Percentiles rank a stretch among this genome's conserved stretches.
Conservation (phyloP, 2,329 filamentous ascomycete genomes). For the Penicillium sp. region DNA sequence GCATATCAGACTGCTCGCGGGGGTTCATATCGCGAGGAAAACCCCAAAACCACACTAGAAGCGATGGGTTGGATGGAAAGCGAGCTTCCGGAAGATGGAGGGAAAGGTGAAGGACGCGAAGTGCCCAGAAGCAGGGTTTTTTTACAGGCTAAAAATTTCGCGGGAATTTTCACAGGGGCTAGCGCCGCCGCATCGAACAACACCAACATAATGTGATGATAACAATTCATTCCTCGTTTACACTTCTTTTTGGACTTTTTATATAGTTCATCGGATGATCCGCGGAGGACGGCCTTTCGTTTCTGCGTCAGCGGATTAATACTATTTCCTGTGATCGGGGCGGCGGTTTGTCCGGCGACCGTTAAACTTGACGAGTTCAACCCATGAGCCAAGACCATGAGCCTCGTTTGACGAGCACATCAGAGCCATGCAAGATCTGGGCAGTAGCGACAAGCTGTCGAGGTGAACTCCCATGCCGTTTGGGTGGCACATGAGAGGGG, state of each 20-base stretch:
- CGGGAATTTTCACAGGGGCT: slow-evolving; percentile 34
- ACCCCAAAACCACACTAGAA: slow-evolving; percentile 9
- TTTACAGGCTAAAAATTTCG: slow-evolving; percentile 36
- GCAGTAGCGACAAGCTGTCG: too few species aligned
- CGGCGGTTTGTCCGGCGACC: slow-evolving; percentile 7
- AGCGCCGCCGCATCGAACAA: slow-evolving; percentile 33
- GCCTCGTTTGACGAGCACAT: too few species aligned
- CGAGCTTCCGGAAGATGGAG: slow-evolving; percentile 32
- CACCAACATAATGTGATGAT: slow-evolving; percentile 30
- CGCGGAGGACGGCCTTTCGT: slow-evolving; percentile 41
- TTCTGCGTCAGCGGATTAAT: slow-evolving; percentile 43
- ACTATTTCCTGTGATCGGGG: slow-evolving; percentile 34
- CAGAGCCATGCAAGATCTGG: too few species aligned
- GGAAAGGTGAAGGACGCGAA: slow-evolving; percentile 27
- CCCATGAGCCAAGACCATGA: background rate
- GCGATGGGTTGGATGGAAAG: slow-evolving; percentile 27
- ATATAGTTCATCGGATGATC: slow-evolving; percentile 31
- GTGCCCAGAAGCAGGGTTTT: slow-evolving; percentile 30
- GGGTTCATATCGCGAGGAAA: slow-evolving; percentile 34
- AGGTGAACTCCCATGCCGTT: too few species aligned
- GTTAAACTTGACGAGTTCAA: background rate
- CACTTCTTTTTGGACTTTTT: slow-evolving; percentile 4
- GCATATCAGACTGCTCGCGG: slow-evolving; percentile 42
- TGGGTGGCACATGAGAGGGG: too few species aligned
- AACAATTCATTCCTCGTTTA: slow-evolving; percentile 4